phyloP scores from a whole-genome alignment of 148 eudicot species.

The Polygonum aviculare region DNA sequence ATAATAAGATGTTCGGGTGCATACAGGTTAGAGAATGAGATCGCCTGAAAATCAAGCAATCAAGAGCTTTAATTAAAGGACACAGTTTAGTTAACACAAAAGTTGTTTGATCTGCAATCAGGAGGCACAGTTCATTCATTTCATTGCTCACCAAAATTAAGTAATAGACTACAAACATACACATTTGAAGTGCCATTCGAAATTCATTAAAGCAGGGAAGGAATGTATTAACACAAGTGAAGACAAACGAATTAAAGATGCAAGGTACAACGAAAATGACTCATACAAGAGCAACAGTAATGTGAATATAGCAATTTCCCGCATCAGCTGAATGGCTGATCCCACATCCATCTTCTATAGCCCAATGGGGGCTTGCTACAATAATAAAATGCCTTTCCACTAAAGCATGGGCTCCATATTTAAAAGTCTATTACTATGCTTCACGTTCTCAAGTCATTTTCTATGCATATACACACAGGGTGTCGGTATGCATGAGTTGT shows the following conservation, averaged over 20 bases:
- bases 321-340: background rate
- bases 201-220: background rate
- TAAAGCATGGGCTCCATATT: background rate
- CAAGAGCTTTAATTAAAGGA: constrained; percentile 1
- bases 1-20: constrained; percentile 98
- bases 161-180: background rate
- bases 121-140: background rate
- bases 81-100: background rate
- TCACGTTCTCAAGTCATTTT: background rate
- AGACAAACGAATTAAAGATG: background rate
- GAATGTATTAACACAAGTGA: background rate
- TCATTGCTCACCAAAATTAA: background rate
- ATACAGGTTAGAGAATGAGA: constrained; percentile 80
- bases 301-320: background rate
- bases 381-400: background rate
- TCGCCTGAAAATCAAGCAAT: constrained; percentile 45
- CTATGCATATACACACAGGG: background rate
- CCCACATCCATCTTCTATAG: background rate
- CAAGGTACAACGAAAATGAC: background rate
- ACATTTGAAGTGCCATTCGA: background rate
- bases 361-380: background rate
- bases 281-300: background rate
- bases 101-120: background rate
- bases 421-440: background rate
- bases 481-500: background rate